These are phyloP conservation scores for Yamadazyma aaseri DNA, from an alignment of 1,139 yeast genomes.

Conservation along the genomic window DNA sequence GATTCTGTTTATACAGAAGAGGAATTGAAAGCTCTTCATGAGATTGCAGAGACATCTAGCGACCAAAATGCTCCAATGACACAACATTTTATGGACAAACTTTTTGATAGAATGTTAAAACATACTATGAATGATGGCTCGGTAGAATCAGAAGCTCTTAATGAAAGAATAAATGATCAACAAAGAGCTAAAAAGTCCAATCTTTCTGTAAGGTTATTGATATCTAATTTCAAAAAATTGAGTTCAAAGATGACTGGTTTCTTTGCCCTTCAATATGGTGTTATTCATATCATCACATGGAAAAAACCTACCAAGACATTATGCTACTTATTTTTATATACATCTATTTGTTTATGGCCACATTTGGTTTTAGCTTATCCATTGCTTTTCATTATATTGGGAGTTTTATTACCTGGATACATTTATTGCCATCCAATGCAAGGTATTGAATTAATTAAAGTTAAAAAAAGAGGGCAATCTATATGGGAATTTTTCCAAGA, in stretches of 20 bases:
- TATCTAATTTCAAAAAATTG: conserved; percentile 50
- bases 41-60: conserved; percentile 17
- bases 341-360: conserved; percentile 68
- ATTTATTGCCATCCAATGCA: conserved; percentile 66
- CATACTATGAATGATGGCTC: conserved; percentile 28
- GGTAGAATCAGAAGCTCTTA: conserved; percentile 46
- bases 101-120: conserved; percentile 50
- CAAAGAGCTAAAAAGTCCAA: conserved; percentile 45
- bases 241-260: conserved; percentile 53
- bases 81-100: conserved; percentile 54
- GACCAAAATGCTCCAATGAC: conserved; percentile 1
- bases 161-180: conserved; percentile 44
- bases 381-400: conserved; percentile 51
- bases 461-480: conserved; percentile 55
- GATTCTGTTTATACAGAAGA: conserved; percentile 13
- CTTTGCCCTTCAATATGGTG: conserved; percentile 55
- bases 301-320: conserved; percentile 58
- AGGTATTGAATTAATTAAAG: conserved; percentile 32
- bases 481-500: conserved; percentile 49
- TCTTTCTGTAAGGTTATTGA: conserved; percentile 49
- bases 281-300: conserved; percentile 61
- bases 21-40: conserved; percentile 16
- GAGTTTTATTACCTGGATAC: conserved; percentile 71
- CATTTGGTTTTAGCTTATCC: conserved; percentile 68
- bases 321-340: conserved; percentile 49